These are phyloP conservation scores for Thraustochytrium striatum DNA, from an alignment of 352 stramenopile species.

Conservation along the genomic window DNA sequence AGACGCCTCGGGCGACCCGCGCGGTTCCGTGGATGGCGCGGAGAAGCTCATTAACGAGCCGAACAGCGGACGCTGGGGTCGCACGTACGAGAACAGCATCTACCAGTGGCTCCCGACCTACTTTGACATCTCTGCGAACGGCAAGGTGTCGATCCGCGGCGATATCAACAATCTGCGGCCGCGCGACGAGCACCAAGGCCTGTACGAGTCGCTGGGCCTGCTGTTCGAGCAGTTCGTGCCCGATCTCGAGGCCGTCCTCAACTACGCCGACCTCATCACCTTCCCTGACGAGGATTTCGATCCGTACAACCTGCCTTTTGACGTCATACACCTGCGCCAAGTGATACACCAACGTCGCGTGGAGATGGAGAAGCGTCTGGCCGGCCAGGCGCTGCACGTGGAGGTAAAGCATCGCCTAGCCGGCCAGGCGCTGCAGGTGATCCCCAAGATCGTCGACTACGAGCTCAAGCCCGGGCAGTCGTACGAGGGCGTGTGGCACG, in stretches of 20 bases:
- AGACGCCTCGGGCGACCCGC: too few species aligned
- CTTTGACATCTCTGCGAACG: constrained; percentile 39
- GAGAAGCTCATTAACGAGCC: too few species aligned
- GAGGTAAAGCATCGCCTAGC: not conserved
- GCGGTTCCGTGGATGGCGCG: too few species aligned
- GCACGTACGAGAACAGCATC: not conserved
- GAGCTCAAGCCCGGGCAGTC: constrained; percentile 37
- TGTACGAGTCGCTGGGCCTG: constrained; percentile 38
- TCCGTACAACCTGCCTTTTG: too few species aligned
- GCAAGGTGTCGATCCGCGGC: constrained; percentile 26
- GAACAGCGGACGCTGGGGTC: not conserved
- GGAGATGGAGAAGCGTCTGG: not conserved
- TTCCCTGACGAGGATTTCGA: not conserved
- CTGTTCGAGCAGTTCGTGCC: not conserved
- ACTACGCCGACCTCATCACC: not conserved
- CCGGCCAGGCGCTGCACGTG: constrained; percentile 29
- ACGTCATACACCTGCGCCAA: too few species aligned
- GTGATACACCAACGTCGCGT: too few species aligned
- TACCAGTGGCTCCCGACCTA: constrained; percentile 50
- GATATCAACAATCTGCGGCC: constrained; percentile 53
- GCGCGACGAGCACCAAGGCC: constrained; percentile 3
- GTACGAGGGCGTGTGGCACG: constrained; percentile 52
- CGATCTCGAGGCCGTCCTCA: not conserved
- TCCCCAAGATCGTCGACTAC: constrained; percentile 54
- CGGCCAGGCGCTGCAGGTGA: constrained; percentile 44